Conservation (phyloP, 2,329 filamentous ascomycete genomes). For the Fusarium sulawesiense region DNA sequence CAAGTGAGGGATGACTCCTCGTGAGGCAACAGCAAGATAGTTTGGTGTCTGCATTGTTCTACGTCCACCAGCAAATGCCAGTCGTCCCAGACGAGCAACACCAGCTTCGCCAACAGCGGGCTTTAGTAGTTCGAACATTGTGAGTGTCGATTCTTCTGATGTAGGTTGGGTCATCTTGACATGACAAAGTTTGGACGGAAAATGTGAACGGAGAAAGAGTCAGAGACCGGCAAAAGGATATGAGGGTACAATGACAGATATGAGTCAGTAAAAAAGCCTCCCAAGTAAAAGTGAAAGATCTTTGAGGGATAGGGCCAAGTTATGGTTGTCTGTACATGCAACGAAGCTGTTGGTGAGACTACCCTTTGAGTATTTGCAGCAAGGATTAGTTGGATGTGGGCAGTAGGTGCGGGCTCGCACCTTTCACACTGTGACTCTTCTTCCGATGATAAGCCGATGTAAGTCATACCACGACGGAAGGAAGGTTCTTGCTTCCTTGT, state of each 20-base stretch:
- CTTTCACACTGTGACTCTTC: neutral
- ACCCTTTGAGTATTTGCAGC: conserved; percentile 31
- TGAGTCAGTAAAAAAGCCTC: neutral
- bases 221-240: neutral
- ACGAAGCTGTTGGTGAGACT: conserved; percentile 13
- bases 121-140: conserved; percentile 61
- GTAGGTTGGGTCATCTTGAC: conserved; percentile 48
- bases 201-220: neutral
- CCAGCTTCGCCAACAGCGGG: conserved; percentile 53
- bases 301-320: neutral
- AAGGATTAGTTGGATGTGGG: conserved; percentile 27
- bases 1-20: conserved; percentile 87
- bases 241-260: neutral
- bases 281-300: neutral
- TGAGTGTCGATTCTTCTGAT: conserved; percentile 37
- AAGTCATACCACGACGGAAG: neutral
- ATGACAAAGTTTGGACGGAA: conserved; percentile 17
- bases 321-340: neutral
- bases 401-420: conserved; percentile 11
- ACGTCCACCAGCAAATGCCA: conserved; percentile 71
- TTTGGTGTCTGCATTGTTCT: conserved; percentile 82
- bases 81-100: conserved; percentile 73
- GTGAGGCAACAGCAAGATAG: conserved; percentile 82
- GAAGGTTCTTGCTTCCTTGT: neutral
- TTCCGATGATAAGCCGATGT: conserved; percentile 37